Percentiles rank a stretch among this genome's conserved stretches.
Evolutionary conservation across 305 asterid species (phyloP).

Genomic region (Fraxinus latifolia): DNA sequence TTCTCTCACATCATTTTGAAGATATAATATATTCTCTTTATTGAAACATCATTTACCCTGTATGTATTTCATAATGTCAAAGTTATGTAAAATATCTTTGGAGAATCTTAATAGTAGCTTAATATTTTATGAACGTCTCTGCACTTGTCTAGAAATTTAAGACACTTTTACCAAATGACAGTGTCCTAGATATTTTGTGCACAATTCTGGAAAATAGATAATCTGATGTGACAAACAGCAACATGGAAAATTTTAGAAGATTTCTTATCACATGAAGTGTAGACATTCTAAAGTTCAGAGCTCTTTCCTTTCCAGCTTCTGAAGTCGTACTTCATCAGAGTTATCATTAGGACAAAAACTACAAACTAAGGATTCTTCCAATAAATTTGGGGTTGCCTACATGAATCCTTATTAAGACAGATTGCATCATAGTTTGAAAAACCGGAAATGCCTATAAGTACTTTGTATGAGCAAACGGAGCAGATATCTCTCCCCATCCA

Average conservation of each 20-base stretch:
- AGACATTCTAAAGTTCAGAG: background rate
- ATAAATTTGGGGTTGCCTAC: background rate
- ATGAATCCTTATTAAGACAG: background rate
- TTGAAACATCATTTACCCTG: background rate
- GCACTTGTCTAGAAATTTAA: background rate
- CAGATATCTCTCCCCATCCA: background rate
- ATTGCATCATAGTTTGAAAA: background rate
- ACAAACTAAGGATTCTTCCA: background rate
- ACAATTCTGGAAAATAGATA: background rate
- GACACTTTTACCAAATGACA: background rate
- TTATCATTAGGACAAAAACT: background rate
- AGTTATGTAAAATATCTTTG: background rate
- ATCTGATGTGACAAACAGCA: background rate
- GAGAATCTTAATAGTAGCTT: background rate
- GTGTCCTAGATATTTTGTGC: background rate
- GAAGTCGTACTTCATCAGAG: background rate
- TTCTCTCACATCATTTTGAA: background rate
- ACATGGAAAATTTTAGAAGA: background rate
- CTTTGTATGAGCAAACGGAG: background rate
- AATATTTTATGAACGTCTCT: background rate
- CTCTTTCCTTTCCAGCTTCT: background rate
- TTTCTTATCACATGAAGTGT: background rate
- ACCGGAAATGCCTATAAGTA: background rate
- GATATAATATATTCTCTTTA: background rate
- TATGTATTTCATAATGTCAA: background rate